These are phyloP conservation scores for Phialophora verrucosa DNA, from an alignment of 2,329 filamentous ascomycete genomes.

Conservation along the genomic window DNA sequence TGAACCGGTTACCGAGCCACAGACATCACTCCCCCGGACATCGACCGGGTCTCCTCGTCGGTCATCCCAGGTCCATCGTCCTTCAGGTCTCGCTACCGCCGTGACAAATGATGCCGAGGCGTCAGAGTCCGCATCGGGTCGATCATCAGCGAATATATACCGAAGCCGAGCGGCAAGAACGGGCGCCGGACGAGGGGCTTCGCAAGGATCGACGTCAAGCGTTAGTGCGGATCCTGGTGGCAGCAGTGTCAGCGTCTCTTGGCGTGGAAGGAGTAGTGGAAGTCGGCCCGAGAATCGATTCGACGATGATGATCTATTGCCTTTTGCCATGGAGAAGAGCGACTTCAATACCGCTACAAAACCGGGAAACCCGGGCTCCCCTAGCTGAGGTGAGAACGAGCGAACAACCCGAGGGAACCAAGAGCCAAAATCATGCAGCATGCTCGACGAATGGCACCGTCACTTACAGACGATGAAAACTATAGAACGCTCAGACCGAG, in stretches of 20 bases:
- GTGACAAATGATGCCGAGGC: conserved; percentile 30
- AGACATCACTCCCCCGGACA: conserved; percentile 1
- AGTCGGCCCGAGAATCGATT: conserved; percentile 37
- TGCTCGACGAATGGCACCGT: background rate
- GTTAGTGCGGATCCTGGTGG: conserved; percentile 34
- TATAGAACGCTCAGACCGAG: conserved; percentile 1
- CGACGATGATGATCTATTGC: conserved; percentile 39
- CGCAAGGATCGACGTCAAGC: conserved; percentile 37
- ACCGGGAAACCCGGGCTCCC: conserved; percentile 2
- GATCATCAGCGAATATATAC: conserved; percentile 34
- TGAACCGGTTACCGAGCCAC: conserved; percentile 4
- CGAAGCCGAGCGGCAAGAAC: conserved; percentile 22
- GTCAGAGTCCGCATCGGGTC: conserved; percentile 36
- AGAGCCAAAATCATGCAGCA: background rate
- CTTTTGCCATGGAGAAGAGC: conserved; percentile 39
- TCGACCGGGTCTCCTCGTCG: conserved; percentile 18
- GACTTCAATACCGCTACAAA: conserved; percentile 32
- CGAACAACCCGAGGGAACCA: background rate
- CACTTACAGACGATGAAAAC: background rate
- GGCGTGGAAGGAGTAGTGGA: conserved; percentile 33
- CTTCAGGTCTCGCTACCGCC: conserved; percentile 26
- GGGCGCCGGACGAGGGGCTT: conserved; percentile 26
- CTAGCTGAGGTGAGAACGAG: background rate
- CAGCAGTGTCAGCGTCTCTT: conserved; percentile 35
- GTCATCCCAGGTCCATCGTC: conserved; percentile 26